phyloP scores from a whole-genome alignment of 2,329 filamentous ascomycete genomes.

The Pseudocercospora eumusae region DNA sequence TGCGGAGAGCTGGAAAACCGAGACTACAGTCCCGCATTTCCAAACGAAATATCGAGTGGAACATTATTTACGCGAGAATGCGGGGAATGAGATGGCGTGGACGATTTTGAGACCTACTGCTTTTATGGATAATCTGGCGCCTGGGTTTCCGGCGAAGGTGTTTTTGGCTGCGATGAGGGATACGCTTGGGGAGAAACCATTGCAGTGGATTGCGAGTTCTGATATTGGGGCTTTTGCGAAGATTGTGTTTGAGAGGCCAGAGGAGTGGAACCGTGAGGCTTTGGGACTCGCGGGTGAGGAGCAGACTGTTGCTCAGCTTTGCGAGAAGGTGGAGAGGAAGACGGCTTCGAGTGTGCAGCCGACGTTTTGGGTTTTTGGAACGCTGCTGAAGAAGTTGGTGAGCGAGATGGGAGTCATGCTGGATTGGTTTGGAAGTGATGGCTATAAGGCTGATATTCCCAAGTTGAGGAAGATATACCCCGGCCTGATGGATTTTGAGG shows the following conservation, averaged over 20 bases:
- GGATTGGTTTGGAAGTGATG: conserved; percentile 54
- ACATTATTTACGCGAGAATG: conserved; percentile 55
- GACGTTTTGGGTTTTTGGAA: conserved; percentile 49
- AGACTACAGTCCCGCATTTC: conserved; percentile 62
- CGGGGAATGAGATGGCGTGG: conserved; percentile 57
- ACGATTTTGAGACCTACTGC: conserved; percentile 61
- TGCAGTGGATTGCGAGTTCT: conserved; percentile 46
- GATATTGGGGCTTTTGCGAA: conserved; percentile 58
- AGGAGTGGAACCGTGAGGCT: conserved; percentile 49
- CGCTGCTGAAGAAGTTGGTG: conserved; percentile 47
- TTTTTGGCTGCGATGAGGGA: conserved; percentile 53
- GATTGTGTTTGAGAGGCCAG: conserved; percentile 49
- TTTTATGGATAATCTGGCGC: conserved; percentile 63
- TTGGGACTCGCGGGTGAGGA: conserved; percentile 58
- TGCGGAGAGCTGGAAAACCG: conserved; percentile 55
- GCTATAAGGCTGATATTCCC: conserved; percentile 52
- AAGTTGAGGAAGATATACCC: conserved; percentile 49
- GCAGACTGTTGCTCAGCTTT: conserved; percentile 52
- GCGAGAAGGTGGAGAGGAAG: conserved; percentile 49
- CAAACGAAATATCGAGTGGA: conserved; percentile 62
- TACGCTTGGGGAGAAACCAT: conserved; percentile 33
- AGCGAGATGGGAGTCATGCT: conserved; percentile 40
- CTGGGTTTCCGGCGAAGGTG: conserved; percentile 53
- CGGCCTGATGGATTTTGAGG: conserved; percentile 43
- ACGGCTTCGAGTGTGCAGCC: conserved; percentile 49